Evolutionary conservation across 1,284 basidiomycete species (phyloP).

Genomic region (Cutaneotrichosporon sp.): DNA sequence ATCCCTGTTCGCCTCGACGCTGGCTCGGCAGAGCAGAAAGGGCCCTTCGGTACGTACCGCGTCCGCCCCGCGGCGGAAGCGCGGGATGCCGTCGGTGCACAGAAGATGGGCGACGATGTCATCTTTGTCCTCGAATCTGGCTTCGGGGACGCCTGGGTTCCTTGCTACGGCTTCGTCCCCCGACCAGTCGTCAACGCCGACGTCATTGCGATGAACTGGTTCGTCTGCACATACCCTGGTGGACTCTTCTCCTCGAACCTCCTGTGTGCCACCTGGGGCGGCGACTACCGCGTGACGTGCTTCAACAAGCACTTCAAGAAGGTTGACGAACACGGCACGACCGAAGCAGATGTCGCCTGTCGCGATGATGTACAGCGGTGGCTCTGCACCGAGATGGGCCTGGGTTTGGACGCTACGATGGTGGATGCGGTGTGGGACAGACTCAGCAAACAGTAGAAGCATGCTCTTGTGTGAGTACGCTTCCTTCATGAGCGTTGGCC

Average conservation of each 20-base stretch:
- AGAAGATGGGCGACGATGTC: constrained; percentile 8
- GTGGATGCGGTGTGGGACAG: constrained; percentile 10
- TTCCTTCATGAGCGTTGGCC: background rate
- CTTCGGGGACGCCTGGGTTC: constrained; percentile 12
- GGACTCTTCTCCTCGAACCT: constrained; percentile 7
- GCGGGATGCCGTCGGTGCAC: background rate
- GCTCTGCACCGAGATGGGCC: constrained; percentile 5
- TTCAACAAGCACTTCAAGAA: constrained; percentile 14
- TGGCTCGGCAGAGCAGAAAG: constrained; percentile 3
- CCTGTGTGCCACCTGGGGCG: constrained; percentile 13
- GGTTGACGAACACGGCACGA: background rate
- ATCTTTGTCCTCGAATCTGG: constrained; percentile 4
- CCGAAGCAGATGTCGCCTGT: background rate
- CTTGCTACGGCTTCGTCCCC: constrained; percentile 16
- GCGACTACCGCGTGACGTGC: constrained; percentile 13
- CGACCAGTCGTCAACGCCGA: constrained; percentile 13
- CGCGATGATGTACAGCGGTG: constrained; percentile 7
- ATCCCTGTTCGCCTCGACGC: constrained; percentile 1
- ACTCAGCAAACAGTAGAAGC: background rate
- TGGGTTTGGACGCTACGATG: constrained; percentile 6
- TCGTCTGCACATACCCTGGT: constrained; percentile 11
- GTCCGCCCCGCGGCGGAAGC: background rate
- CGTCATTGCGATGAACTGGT: constrained; percentile 22
- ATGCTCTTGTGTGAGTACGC: background rate
- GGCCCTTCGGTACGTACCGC: constrained; percentile 11